Percentiles rank a stretch among this genome's conserved stretches.
Evolutionary conservation across 129 eudicot species (phyloP).

Genomic region (Logfia minima): DNA sequence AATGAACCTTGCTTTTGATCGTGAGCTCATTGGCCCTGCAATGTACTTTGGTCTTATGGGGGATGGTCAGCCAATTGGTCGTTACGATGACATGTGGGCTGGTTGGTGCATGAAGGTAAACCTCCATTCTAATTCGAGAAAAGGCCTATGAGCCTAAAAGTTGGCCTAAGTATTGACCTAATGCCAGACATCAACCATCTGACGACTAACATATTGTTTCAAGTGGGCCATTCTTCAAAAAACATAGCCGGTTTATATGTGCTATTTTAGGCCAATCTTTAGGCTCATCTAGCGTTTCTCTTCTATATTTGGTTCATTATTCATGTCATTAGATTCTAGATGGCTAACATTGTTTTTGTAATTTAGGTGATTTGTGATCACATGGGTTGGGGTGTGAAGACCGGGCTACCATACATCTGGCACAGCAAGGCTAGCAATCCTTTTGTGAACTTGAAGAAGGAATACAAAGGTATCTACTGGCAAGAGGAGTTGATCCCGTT

Average conservation of each 20-base stretch:
- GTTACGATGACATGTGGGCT: conserved; percentile 81
- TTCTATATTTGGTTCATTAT: not conserved
- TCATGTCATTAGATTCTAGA: not conserved
- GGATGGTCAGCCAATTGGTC: conserved; percentile 74
- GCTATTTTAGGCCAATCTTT: too few relatives aligned
- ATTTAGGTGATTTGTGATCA: conserved; percentile 68
- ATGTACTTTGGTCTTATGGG: conserved; percentile 90
- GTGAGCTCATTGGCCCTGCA: conserved; percentile 75
- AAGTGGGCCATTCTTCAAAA: too few relatives aligned
- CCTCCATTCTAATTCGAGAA: not conserved
- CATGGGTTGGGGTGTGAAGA: conserved; percentile 60
- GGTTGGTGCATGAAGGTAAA: conserved; percentile 78
- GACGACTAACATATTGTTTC: too few relatives aligned
- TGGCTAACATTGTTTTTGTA: conserved; percentile 7
- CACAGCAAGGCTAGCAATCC: conserved; percentile 83
- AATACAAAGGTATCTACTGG: conserved; percentile 77
- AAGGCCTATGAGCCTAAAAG: not conserved
- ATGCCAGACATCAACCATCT: not conserved
- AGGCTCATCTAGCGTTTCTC: not conserved
- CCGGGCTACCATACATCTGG: conserved; percentile 74
- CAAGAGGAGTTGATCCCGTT: conserved; percentile 75
- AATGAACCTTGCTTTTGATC: conserved; percentile 71
- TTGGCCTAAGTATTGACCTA: not conserved
- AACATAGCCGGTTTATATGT: too few relatives aligned
- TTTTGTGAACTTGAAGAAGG: conserved; percentile 66